Conservation (phyloP, 2,329 filamentous ascomycete genomes). For the Hortaea werneckii region DNA sequence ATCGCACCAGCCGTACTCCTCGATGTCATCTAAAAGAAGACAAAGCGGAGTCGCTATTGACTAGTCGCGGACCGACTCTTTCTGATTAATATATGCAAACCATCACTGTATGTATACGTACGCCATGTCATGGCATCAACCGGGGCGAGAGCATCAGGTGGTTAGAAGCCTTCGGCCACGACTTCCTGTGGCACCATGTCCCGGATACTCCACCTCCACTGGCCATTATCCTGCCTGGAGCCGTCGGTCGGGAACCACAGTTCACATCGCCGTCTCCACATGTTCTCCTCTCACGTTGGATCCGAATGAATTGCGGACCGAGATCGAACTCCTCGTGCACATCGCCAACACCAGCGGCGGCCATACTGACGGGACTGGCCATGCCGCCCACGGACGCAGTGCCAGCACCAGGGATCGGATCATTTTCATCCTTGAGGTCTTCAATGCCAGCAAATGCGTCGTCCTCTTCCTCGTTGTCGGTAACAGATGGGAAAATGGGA, state of each 20-base stretch:
- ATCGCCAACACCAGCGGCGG: constrained; percentile 53
- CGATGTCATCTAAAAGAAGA: too few relatives aligned
- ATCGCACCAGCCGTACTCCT: too few relatives aligned
- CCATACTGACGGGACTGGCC: constrained; percentile 19
- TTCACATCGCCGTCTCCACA: constrained; percentile 81
- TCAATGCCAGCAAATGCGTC: constrained; percentile 94
- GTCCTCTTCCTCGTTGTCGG: constrained; percentile 74
- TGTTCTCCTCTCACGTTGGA: constrained; percentile 86
- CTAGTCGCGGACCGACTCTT: too few relatives aligned
- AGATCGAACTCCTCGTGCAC: constrained; percentile 97
- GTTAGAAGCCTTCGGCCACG: not conserved
- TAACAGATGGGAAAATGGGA: constrained; percentile 41
- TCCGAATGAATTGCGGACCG: constrained; percentile 80
- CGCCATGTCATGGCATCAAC: too few relatives aligned
- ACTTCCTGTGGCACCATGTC: constrained; percentile 3
- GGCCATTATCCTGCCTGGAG: constrained; percentile 67
- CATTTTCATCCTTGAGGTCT: constrained; percentile 63
- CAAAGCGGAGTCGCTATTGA: too few relatives aligned
- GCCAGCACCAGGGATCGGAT: constrained; percentile 10
- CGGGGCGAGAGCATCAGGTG: not conserved
- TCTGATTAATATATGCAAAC: too few relatives aligned
- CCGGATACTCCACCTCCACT: constrained; percentile 31
- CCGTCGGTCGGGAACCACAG: constrained; percentile 60
- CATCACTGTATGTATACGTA: too few relatives aligned
- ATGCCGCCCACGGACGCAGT: constrained; percentile 13